phyloP scores from a whole-genome alignment of 768 basidiomycete genomes.

The Termitomyces sp. region DNA sequence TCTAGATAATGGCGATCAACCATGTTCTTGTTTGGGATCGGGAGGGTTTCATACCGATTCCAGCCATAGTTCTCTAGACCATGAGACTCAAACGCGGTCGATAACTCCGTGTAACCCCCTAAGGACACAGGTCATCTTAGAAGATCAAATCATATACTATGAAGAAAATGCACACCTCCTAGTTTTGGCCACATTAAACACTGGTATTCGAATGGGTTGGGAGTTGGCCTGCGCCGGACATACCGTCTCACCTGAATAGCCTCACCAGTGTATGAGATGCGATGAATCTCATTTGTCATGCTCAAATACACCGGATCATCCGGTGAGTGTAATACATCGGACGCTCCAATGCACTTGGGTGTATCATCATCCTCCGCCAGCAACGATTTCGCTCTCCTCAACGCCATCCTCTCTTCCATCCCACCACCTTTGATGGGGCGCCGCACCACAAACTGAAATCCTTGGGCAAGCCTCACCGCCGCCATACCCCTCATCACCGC shows the following conservation, averaged over 20 bases:
- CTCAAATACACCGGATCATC: conserved; percentile 82
- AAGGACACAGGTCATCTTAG: neutral
- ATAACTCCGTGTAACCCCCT: conserved; percentile 79
- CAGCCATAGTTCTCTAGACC: conserved; percentile 82
- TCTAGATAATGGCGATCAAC: conserved; percentile 31
- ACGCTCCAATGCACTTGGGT: conserved; percentile 59
- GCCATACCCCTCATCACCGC: conserved; percentile 92
- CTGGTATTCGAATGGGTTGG: conserved; percentile 69
- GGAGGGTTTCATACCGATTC: conserved; percentile 58
- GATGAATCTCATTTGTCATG: conserved; percentile 94
- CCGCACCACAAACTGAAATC: conserved; percentile 87
- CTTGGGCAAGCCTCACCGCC: conserved; percentile 86
- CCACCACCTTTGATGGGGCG: conserved; percentile 28
- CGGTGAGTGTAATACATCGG: conserved; percentile 58
- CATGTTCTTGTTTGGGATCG: neutral
- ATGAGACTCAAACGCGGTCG: conserved; percentile 71
- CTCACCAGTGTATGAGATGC: conserved; percentile 88
- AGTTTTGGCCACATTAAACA: conserved; percentile 94
- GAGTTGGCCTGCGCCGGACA: conserved; percentile 67
- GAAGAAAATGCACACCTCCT: conserved; percentile 40
- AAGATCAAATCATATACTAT: neutral
- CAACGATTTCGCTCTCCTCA: conserved; percentile 56
- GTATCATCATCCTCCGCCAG: conserved; percentile 53
- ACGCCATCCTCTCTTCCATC: conserved; percentile 27
- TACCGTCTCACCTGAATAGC: conserved; percentile 86